A percentile compares a stretch with the other conserved stretches of the same genome.
Conservation (phyloP, 805 yeast species). For the Lipomyces yamadae region DNA sequence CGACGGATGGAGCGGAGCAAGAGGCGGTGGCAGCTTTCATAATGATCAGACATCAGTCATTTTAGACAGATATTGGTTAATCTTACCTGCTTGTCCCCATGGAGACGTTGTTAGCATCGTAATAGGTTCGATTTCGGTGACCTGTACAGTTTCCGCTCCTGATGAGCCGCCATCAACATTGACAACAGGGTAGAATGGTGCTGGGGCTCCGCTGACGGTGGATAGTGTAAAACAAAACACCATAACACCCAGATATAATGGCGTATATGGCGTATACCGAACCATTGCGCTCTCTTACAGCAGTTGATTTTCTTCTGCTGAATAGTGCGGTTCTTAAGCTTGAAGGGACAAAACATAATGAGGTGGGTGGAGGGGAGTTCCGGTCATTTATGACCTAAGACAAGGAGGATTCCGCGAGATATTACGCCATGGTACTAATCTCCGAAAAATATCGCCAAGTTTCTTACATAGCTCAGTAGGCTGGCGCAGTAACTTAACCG, state of each 20-base stretch:
- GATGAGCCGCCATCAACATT: slow-evolving; percentile 26
- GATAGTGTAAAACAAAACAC: neutral
- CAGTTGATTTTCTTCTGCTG: neutral
- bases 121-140: neutral
- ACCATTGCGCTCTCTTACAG: neutral
- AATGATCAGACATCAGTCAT: neutral
- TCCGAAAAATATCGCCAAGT: neutral
- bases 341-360: neutral
- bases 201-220: neutral
- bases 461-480: neutral
- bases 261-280: neutral
- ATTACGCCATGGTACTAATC: neutral
- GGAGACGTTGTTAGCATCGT: neutral
- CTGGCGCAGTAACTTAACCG: neutral
- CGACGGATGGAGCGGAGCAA: slow-evolving; percentile 11
- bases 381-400: neutral
- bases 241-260: neutral
- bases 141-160: slow-evolving; percentile 10
- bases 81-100: neutral
- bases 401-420: neutral
- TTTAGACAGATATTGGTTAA: neutral
- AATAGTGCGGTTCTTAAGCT: neutral
- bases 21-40: slow-evolving; percentile 1
- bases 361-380: neutral
- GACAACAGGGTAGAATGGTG: slow-evolving; percentile 26